phyloP scores from a whole-genome alignment of 352 stramenopile genomes.

The Phytopythium vexans region DNA sequence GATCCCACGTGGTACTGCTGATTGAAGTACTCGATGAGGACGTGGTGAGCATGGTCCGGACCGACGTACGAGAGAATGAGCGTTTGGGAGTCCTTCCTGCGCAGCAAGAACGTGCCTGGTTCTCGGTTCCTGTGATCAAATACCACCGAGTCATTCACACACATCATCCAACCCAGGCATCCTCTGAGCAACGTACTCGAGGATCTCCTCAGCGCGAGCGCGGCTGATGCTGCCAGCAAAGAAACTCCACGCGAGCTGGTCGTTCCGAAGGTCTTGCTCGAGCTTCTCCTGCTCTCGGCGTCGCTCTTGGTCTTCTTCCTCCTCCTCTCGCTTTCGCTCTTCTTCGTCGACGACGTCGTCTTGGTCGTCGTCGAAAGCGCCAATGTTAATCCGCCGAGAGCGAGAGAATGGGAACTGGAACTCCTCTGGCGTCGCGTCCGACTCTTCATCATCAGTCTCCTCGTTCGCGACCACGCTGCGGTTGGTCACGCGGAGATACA shows the following conservation, averaged over 20 bases:
- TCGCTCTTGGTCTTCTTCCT: slow-evolving; percentile 32
- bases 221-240: slow-evolving; percentile 80
- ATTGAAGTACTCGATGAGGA: slow-evolving; percentile 72
- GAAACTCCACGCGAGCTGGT: slow-evolving; percentile 72
- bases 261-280: slow-evolving; percentile 40
- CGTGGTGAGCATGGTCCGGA: slow-evolving; percentile 65
- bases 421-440: slow-evolving; percentile 31
- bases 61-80: slow-evolving; percentile 82
- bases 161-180: background rate
- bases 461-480: slow-evolving; percentile 65
- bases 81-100: slow-evolving; percentile 78
- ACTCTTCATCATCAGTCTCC: slow-evolving; percentile 58
- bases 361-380: slow-evolving; percentile 2
- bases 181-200: slow-evolving; percentile 34
- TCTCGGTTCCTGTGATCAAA: slow-evolving; percentile 33
- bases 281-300: slow-evolving; percentile 29
- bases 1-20: slow-evolving; percentile 75
- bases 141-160: slow-evolving; percentile 3
- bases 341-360: slow-evolving; percentile 21
- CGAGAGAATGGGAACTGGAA: slow-evolving; percentile 48
- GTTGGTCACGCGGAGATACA: slow-evolving; percentile 70
- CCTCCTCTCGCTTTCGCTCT: slow-evolving; percentile 24
- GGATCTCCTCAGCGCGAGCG: slow-evolving; percentile 53
- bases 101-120: slow-evolving; percentile 73
- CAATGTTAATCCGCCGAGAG: slow-evolving; percentile 18